phyloP scores from a whole-genome alignment of 768 basidiomycete genomes.

The Leccinum variicolor region DNA sequence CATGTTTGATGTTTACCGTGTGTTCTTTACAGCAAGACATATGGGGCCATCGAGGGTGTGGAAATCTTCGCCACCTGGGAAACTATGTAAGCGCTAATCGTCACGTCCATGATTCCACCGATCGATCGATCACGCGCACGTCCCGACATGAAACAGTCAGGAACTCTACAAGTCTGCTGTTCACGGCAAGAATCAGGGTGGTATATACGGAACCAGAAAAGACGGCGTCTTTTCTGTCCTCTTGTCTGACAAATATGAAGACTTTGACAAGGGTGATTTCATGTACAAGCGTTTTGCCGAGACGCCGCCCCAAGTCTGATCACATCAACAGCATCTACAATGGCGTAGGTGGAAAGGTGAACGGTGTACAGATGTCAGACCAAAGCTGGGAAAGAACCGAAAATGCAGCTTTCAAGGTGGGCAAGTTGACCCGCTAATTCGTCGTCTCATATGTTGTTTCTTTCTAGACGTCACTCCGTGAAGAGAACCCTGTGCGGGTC shows the following conservation, averaged over 20 bases:
- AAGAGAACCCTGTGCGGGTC: conserved; percentile 20
- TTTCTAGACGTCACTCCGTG: conserved; percentile 16
- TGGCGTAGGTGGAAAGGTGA: conserved; percentile 21
- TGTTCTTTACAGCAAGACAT: conserved; percentile 12
- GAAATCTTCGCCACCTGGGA: conserved; percentile 18
- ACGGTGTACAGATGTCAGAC: conserved; percentile 9
- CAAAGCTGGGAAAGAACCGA: conserved; percentile 15
- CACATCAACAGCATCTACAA: conserved; percentile 23
- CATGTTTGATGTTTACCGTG: neutral
- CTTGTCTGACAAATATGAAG: conserved; percentile 16
- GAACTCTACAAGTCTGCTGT: conserved; percentile 15
- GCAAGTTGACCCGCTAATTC: neutral
- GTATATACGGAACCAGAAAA: conserved; percentile 17
- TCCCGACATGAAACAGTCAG: neutral
- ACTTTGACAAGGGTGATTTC: conserved; percentile 22
- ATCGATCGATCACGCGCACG: neutral
- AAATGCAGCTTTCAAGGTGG: conserved; percentile 21
- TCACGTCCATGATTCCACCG: neutral
- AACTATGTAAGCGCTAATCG: conserved; percentile 8
- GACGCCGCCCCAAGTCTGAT: neutral
- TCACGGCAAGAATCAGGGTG: conserved; percentile 10
- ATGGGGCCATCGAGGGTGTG: conserved; percentile 23
- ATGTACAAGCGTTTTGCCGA: conserved; percentile 12
- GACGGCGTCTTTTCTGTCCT: conserved; percentile 17
- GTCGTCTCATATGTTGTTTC: neutral